These are phyloP conservation scores for Fusarium azukiicola DNA, from an alignment of 2,329 filamentous ascomycete species.

Conservation along the genomic window DNA sequence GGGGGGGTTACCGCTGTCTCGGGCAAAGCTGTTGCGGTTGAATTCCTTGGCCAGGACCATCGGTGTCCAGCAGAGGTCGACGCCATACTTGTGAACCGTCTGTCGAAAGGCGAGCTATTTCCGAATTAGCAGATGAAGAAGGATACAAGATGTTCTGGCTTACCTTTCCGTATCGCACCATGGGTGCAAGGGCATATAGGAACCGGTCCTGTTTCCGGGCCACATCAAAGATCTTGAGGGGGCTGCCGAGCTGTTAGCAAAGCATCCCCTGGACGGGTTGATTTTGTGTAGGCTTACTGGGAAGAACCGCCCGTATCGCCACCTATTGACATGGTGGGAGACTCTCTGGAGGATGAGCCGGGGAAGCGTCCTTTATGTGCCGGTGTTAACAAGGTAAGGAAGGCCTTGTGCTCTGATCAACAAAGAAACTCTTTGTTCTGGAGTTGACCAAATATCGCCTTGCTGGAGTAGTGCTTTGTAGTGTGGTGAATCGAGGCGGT, in stretches of 20 bases:
- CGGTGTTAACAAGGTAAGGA: neutral
- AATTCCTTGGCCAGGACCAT: slow-evolving; percentile 87
- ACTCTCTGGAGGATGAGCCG: neutral
- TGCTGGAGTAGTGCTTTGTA: neutral
- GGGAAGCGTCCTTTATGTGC: neutral
- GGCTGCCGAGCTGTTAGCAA: slow-evolving; percentile 62
- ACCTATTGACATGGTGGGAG: slow-evolving; percentile 42
- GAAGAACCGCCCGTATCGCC: slow-evolving; percentile 42
- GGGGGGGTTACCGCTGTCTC: slow-evolving; percentile 75
- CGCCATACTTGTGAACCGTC: slow-evolving; percentile 82
- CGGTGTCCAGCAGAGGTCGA: slow-evolving; percentile 85
- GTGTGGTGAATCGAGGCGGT: slow-evolving; percentile 8
- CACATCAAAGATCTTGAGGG: slow-evolving; percentile 79
- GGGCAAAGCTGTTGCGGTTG: slow-evolving; percentile 79
- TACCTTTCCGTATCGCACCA: slow-evolving; percentile 84
- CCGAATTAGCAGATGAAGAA: slow-evolving; percentile 22
- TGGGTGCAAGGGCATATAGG: slow-evolving; percentile 81
- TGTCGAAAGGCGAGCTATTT: slow-evolving; percentile 84
- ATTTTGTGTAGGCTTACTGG: slow-evolving; percentile 46
- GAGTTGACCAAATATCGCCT: too few species aligned
- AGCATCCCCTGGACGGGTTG: slow-evolving; percentile 45
- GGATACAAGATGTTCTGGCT: neutral
- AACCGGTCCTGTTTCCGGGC: slow-evolving; percentile 74
- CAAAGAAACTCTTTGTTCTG: too few species aligned
- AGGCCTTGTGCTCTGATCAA: too few species aligned